Evolutionary conservation across 495 filamentous ascomycete genomes (phyloP), one percentile per base, ranked within the genome.

Genomic region (Penicillium manginii): DNA sequence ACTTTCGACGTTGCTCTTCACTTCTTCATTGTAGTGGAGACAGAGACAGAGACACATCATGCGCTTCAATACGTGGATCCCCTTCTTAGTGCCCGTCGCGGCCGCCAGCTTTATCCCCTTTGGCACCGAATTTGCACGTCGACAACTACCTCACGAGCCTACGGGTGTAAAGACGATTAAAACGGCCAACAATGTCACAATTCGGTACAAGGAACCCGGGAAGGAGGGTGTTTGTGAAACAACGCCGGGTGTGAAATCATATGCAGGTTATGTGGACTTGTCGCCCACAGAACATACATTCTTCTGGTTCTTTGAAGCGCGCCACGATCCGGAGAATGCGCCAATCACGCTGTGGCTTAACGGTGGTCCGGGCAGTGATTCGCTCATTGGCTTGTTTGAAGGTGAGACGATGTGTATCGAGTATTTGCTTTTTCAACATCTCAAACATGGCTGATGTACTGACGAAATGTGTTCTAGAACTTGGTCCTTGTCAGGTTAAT

Each of bases 311-410:
- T 80, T 82, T 26, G 79, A 82, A 56, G 68, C 79, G 26, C 65
- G 79, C 2, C 72, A 78, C 39, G 75, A 82, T 57, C 81, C 81
- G 1, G 65, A 70, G 21, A 82, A 75, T 55, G 81, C 80, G 4
- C 80, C 81, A 0, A 71, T 83, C n/a, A 73, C 79, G 4, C 60
- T 80, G 43, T 83, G 80, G 80, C 72, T 78, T 60, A 80, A 84
- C 65, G 74, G 79, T 52, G 83, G 83, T 1, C 84, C 84, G 0
- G 84, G 83, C 14, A 80, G 74, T 45, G 79, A 86, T 58, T 90
- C 86, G 14, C 76, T 89, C 72, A 84, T 89, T 55, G 89, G 89
- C 5, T 71, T 92, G 46, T 90, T 91, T 58, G 85, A 89, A 74
- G 81, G 79, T 70, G 74, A 71, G 32, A 78, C 72, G 26, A 29